Evolutionary conservation across 1,139 yeast species (phyloP).

Genomic region (Geotrichum fermentans): DNA sequence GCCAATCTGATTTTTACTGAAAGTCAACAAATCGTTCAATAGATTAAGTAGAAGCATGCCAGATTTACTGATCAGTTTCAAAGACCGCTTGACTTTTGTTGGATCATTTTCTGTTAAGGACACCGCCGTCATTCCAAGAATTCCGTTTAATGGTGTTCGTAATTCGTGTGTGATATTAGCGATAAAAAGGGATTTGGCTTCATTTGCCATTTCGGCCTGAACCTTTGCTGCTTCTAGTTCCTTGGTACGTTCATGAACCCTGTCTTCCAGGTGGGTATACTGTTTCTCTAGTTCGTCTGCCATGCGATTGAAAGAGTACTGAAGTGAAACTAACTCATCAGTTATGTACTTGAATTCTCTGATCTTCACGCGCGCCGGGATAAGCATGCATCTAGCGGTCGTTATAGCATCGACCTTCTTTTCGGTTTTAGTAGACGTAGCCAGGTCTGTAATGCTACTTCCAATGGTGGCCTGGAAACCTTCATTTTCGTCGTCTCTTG

Average conservation of each 20-base stretch:
- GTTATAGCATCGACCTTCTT: too few relatives aligned
- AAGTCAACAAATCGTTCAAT: slow-evolving; percentile 80
- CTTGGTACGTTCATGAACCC: slow-evolving; percentile 82
- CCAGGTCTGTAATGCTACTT: background rate
- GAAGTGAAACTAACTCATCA: slow-evolving; percentile 83
- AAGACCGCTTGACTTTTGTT: slow-evolving; percentile 57
- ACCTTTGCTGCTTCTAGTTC: slow-evolving; percentile 84
- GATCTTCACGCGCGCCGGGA: slow-evolving; percentile 18
- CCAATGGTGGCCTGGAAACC: background rate
- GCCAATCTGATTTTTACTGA: slow-evolving; percentile 84
- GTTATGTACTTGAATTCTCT: slow-evolving; percentile 47
- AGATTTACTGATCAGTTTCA: slow-evolving; percentile 75
- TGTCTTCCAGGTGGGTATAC: slow-evolving; percentile 76
- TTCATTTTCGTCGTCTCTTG: background rate
- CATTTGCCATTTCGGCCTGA: slow-evolving; percentile 91
- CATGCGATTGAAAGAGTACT: slow-evolving; percentile 88
- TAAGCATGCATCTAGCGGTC: slow-evolving; percentile 1
- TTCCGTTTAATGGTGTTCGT: slow-evolving; percentile 92
- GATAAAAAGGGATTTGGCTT: slow-evolving; percentile 88
- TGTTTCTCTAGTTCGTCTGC: slow-evolving; percentile 81
- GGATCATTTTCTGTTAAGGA: slow-evolving; percentile 80
- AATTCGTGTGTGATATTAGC: slow-evolving; percentile 95
- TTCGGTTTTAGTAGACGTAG: background rate
- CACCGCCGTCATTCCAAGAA: slow-evolving; percentile 90
- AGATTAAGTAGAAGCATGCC: slow-evolving; percentile 85